A percentile compares a stretch with the other conserved stretches of the same genome.
These are phyloP conservation scores for Arabis alpina DNA, from an alignment of 345 rosid genomes.

Conservation along the genomic window DNA sequence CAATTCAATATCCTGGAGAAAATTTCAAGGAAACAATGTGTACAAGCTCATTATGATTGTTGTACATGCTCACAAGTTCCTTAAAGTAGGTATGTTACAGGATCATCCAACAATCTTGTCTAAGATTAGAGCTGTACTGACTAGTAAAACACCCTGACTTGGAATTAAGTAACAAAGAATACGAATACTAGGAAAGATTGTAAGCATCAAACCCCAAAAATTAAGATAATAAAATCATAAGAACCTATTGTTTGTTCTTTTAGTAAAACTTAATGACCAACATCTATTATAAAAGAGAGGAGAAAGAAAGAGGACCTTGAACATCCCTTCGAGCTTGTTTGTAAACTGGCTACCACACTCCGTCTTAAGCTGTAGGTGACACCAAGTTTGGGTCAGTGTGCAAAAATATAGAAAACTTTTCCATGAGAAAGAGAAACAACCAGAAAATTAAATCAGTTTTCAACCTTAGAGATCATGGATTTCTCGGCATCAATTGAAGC, in stretches of 20 bases:
- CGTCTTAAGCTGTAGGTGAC: constrained; percentile 78
- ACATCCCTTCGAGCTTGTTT: constrained; percentile 99
- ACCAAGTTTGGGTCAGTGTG: constrained; percentile 40
- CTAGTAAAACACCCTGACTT: not conserved
- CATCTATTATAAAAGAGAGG: not conserved
- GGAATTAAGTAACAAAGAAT: constrained; percentile 1
- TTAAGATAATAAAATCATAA: not conserved
- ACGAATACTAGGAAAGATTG: not conserved
- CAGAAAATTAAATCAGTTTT: constrained; percentile 4
- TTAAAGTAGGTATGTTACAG: constrained; percentile 7
- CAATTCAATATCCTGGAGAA: constrained; percentile 86
- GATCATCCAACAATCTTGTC: constrained; percentile 19
- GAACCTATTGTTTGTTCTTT: not conserved
- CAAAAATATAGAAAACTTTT: not conserved
- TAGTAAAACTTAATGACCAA: constrained; percentile 17
- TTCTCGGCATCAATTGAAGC: constrained; percentile 99
- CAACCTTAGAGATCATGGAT: constrained; percentile 98
- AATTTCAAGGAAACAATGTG: constrained; percentile 17
- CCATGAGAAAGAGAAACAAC: constrained; percentile 4
- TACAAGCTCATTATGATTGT: constrained; percentile 12
- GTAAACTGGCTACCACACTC: constrained; percentile 99
- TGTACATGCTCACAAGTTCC: constrained; percentile 11
- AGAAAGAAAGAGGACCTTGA: constrained; percentile 66
- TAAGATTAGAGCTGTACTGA: not conserved
- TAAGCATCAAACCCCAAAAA: not conserved